phyloP scores from a whole-genome alignment of 176 grass and related monocot genomes.

The Themeda triandra region DNA sequence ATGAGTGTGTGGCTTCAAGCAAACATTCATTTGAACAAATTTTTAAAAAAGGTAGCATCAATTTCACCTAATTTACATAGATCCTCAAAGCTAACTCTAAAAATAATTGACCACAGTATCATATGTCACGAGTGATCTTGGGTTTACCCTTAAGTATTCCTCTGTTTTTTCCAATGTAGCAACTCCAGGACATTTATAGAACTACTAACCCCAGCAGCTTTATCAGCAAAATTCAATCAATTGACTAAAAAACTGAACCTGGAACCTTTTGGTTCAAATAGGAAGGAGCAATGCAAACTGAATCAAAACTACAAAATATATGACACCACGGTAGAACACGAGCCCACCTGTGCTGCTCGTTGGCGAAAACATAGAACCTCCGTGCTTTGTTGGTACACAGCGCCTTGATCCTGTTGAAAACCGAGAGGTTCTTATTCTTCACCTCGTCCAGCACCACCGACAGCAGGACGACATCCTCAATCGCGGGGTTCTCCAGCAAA shows the following conservation, averaged over 20 bases:
- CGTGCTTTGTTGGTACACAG: slow-evolving; percentile 73
- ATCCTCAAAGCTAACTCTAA: not conserved
- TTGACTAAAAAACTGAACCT: not conserved
- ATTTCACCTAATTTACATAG: not conserved
- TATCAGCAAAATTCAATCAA: not conserved
- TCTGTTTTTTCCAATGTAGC: not conserved
- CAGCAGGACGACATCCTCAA: slow-evolving; percentile 88
- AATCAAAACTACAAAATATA: not conserved
- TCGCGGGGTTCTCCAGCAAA: slow-evolving; percentile 80
- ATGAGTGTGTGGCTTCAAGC: not conserved
- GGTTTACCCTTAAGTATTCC: not conserved
- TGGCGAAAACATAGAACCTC: slow-evolving; percentile 91
- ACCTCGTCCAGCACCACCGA: slow-evolving; percentile 91
- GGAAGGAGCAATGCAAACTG: not conserved
- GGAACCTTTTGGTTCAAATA: not conserved
- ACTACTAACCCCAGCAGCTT: not conserved
- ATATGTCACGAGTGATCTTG: not conserved
- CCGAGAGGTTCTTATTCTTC: slow-evolving; percentile 86
- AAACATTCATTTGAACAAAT: not conserved
- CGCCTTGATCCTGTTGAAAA: slow-evolving; percentile 86
- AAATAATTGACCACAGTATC: not conserved
- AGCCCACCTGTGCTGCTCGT: slow-evolving; percentile 75
- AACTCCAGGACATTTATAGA: not conserved
- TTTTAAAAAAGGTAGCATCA: not conserved
- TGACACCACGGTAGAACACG: not conserved